phyloP scores from a whole-genome alignment of 2,329 filamentous ascomycete genomes.

The Hirsutella thompsonii region DNA sequence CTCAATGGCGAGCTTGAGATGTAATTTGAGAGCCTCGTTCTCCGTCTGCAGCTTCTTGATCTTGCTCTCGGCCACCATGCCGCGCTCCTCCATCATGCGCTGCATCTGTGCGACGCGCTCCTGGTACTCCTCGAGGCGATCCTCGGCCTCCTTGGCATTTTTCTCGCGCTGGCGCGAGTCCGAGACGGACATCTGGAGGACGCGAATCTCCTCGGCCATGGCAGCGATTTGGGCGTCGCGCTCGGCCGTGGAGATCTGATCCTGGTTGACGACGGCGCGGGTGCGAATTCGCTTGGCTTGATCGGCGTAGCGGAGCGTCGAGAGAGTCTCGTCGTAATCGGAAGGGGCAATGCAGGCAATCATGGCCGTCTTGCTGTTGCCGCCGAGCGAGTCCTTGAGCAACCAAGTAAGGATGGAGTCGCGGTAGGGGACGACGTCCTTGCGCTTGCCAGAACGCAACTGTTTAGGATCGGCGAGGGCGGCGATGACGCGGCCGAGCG shows the following conservation, averaged over 20 bases:
- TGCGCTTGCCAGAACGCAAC: constrained; percentile 39
- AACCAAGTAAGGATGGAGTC: constrained; percentile 79
- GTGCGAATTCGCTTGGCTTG: constrained; percentile 97
- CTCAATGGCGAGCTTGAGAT: constrained; percentile 74
- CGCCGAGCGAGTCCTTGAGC: constrained; percentile 87
- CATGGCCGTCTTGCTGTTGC: constrained; percentile 98
- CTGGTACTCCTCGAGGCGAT: constrained; percentile 89
- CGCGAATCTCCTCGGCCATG: constrained; percentile 90
- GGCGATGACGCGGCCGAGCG: constrained; percentile 88
- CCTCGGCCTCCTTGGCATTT: constrained; percentile 64
- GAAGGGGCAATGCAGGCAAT: constrained; percentile 92
- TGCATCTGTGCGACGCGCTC: constrained; percentile 81
- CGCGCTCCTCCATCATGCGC: constrained; percentile 87
- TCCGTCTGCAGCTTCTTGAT: constrained; percentile 81
- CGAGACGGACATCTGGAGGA: constrained; percentile 63
- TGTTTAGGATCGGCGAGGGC: constrained; percentile 65
- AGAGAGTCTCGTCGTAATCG: constrained; percentile 95
- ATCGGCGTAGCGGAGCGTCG: constrained; percentile 90
- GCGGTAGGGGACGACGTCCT: constrained; percentile 73
- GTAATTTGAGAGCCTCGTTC: constrained; percentile 78
- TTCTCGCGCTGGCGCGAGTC: constrained; percentile 57
- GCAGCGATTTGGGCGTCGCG: constrained; percentile 86
- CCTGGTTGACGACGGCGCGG: constrained; percentile 88
- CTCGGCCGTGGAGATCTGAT: constrained; percentile 82
- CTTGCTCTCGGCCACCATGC: constrained; percentile 84